Conservation (phyloP, 2,329 filamentous ascomycete genomes). For the Amauroascus verrucosus region DNA sequence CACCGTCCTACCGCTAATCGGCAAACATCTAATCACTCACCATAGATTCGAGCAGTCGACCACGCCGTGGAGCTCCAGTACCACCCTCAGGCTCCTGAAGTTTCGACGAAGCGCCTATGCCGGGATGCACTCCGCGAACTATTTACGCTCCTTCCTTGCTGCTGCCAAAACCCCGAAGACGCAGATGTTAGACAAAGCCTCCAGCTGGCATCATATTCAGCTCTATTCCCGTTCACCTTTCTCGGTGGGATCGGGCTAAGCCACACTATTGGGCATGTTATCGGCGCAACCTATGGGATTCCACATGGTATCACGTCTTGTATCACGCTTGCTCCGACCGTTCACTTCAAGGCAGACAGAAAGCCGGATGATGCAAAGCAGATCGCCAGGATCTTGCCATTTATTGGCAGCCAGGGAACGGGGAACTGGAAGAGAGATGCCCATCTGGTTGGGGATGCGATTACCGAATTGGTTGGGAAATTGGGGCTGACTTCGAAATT, state of each 20-base stretch:
- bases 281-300: slow-evolving; percentile 15
- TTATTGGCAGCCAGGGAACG: slow-evolving; percentile 16
- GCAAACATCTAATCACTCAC: neutral
- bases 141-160: slow-evolving; percentile 13
- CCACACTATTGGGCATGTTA: slow-evolving; percentile 16
- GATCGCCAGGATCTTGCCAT: slow-evolving; percentile 21
- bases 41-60: slow-evolving; percentile 16
- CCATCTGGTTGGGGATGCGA: slow-evolving; percentile 9
- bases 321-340: slow-evolving; percentile 14
- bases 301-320: slow-evolving; percentile 17
- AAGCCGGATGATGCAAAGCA: slow-evolving; percentile 13
- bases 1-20: neutral
- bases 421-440: slow-evolving; percentile 17
- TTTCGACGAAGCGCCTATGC: slow-evolving; percentile 13
- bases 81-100: slow-evolving; percentile 13
- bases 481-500: slow-evolving; percentile 12
- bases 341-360: slow-evolving; percentile 14
- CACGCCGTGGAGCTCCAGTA: slow-evolving; percentile 17
- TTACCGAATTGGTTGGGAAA: slow-evolving; percentile 7
- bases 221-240: slow-evolving; percentile 14
- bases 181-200: slow-evolving; percentile 15
- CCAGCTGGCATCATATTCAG: slow-evolving; percentile 13
- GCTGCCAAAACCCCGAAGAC: slow-evolving; percentile 13
- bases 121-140: slow-evolving; percentile 12
- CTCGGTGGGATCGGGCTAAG: slow-evolving; percentile 13